A percentile compares a stretch with the other conserved stretches of the same genome.
Evolutionary conservation across 768 basidiomycete genomes (phyloP).

Genomic region (Tulasnella sp.): DNA sequence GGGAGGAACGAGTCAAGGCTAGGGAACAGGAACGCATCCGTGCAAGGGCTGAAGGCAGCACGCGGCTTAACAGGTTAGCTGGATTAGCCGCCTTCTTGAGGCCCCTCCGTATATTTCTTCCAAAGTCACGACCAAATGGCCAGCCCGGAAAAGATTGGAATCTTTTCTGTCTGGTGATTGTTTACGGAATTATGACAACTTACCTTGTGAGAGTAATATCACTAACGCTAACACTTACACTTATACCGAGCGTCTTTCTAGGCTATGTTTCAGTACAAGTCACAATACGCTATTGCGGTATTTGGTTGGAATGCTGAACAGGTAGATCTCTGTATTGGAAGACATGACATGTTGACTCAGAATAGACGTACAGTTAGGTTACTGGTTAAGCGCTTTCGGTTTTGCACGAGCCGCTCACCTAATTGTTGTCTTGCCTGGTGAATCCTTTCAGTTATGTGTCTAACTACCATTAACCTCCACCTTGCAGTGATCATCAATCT

Average conservation of each 20-base stretch:
- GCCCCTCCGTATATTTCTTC: constrained; percentile 56
- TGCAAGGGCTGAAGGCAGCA: not conserved
- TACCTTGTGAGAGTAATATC: constrained; percentile 32
- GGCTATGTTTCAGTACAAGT: constrained; percentile 45
- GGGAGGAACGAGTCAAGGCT: too few relatives aligned
- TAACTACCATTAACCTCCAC: not conserved
- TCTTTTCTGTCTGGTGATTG: constrained; percentile 41
- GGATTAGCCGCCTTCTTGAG: constrained; percentile 48
- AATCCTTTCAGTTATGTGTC: constrained; percentile 20
- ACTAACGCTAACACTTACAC: not conserved
- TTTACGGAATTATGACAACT: constrained; percentile 36
- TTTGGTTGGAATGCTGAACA: constrained; percentile 58
- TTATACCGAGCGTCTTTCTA: constrained; percentile 21
- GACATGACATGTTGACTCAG: constrained; percentile 5
- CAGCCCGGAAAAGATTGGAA: constrained; percentile 47
- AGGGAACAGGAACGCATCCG: not conserved
- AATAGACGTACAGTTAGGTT: constrained; percentile 42
- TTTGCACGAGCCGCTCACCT: constrained; percentile 42
- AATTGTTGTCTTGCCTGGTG: constrained; percentile 48
- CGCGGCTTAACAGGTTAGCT: constrained; percentile 30
- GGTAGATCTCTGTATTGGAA: constrained; percentile 28
- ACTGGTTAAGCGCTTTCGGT: constrained; percentile 48
- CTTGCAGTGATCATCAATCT: constrained; percentile 41
- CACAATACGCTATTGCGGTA: constrained; percentile 48
- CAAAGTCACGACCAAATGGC: constrained; percentile 25